A percentile compares a stretch with the other conserved stretches of the same genome.
phyloP scores from a whole-genome alignment of 2,329 filamentous ascomycete genomes.

The Alternaria incomplexa region DNA sequence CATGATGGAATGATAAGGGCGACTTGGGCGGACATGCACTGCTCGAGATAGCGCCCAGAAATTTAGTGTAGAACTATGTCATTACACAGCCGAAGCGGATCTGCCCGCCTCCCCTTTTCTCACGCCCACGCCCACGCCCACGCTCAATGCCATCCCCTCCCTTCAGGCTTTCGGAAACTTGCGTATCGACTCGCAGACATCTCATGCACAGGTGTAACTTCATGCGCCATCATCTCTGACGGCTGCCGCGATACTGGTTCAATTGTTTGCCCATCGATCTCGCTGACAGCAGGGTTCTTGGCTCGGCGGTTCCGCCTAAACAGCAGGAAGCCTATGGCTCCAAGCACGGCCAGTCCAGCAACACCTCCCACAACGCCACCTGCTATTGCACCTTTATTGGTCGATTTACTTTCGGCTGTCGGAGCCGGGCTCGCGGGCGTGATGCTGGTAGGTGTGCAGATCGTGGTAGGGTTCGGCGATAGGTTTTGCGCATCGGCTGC shows the following conservation, averaged over 20 bases:
- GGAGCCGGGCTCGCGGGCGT: neutral
- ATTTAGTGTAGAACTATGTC: neutral
- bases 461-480: neutral
- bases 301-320: neutral
- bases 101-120: neutral
- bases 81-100: neutral
- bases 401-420: neutral
- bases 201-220: neutral
- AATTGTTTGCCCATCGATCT: neutral
- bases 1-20: neutral
- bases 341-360: neutral
- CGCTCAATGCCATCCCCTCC: neutral
- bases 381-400: constrained; percentile 3
- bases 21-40: neutral
- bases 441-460: constrained; percentile 2
- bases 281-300: neutral
- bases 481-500: neutral
- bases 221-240: neutral
- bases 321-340: neutral
- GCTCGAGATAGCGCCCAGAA: neutral
- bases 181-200: neutral
- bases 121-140: neutral
- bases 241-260: neutral
- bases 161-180: neutral
- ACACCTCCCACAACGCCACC: constrained; percentile 6